Evolutionary conservation across 202 grass and related monocot genomes (phyloP), one percentile per base, ranked within the genome.

Genomic region (Zoysia matrella): DNA sequence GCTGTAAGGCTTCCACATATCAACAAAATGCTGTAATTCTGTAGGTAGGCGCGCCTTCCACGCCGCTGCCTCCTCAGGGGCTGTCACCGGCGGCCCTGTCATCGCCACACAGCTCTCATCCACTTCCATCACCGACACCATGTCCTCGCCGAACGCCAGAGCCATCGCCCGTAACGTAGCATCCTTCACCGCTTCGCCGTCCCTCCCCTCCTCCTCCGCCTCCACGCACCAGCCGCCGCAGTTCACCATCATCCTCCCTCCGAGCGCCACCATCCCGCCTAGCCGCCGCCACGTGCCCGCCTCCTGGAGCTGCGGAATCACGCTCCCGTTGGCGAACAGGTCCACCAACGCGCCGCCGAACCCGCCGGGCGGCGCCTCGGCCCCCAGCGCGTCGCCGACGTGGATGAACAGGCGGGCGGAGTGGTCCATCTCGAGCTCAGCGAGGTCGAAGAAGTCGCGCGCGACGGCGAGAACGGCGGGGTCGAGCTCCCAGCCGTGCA

Each of bases 181-280:
- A 13, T 87, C 82, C 88, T 80, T 97, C 51, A 97, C 89, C 12
- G 74, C 79, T 67, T 86, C 80, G 48, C 87, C 91, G 52, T 92
- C 85, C 81, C 84, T 86, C 69, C 84, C 82, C 14, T 69, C 82
- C 47, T 94, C 85, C 81, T 97, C 94, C 18, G 94, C 80, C 73
- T 97, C 94, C 45, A 97, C 91, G 78, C 89, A 88, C 8, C 76
- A 72, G 8, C 91, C 91, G 14, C 89, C 94, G 60, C 91, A 93
- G 85, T 97, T 97, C 79, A 91, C 91, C 91, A 91, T 90, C 63
- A 97, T 11, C 80, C 91, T 68, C 12, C 94, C 91, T 15, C 80
- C 85, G 3, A 0, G 64, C 60, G 57, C 18, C 71, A 97, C 56
- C 79, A 87, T 79, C 56, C 42, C 76, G 51, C 74, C 69, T 3